Base-by-base conservation (phyloP, 495 filamentous ascomycete species). In the Aspergillus carlsbadensis region DNA sequence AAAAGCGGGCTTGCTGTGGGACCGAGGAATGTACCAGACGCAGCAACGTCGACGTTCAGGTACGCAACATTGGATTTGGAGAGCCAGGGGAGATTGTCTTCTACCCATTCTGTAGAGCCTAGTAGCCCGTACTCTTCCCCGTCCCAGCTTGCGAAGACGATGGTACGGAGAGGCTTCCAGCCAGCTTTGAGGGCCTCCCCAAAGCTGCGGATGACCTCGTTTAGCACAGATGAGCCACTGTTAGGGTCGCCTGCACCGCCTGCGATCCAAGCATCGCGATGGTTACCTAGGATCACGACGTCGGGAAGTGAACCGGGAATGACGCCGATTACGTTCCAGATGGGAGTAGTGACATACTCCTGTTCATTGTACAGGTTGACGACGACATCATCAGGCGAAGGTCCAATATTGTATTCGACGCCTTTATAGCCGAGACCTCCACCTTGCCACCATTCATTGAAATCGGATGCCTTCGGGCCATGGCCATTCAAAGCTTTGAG, bases 251-350 rank as follows among this genome's bases (percentile, higher is more conserved):
- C 84, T 10, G 92, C 89, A 40, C 94, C 93, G 46, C 92, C 91
- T 8, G 87, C 89, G 65, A 95, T 85, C 92, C 92, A 97, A 0
- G 92, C 90, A 74, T 98, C 94, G 13, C 92, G 87, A 66, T 98
- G 94, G 64, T 98, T 98, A 13, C 95, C 95, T n/a, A 98, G 72
- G 6, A 98, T 79, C 44, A 96, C 80, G 10, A 96, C 92, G 52
- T 92, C 86, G 1, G 84, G 76, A 49, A 96, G 84, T 8, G 84
- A 87, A n/a, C 94, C 94, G 54, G 96, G 96, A 70, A 98, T 92
- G 26, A 92, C 78, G 31, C 94, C 94, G 57, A 98, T 95, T 11
- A 94, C 91, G 60, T 98, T 90, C 95, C 95, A 98, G 52, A 94
- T 71, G 4, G 92, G 91, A 0, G 91, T 96, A 0, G 81, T 95